Base-by-base conservation (phyloP, 148 eudicot genomes). In the Vaccinium myrtillus region DNA sequence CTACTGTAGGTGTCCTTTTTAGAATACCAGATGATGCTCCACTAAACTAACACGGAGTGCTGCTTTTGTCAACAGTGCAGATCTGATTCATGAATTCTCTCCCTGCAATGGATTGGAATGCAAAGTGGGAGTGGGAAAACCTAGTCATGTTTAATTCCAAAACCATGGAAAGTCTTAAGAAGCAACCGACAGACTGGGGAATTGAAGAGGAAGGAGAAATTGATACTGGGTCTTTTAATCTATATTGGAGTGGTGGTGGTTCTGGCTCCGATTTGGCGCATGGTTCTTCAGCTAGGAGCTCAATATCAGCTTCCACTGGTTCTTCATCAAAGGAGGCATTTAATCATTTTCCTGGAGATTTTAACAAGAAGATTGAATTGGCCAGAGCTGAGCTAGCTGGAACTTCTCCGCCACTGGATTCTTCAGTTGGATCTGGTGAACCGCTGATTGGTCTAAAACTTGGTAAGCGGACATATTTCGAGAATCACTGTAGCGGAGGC, bases 81-180 rank as follows among this genome's bases (percentile, higher is more conserved):
- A 86, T 84, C 86, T 69, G 55, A 81, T 86, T 81, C 65, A 87
- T 89, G 89, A 88, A 85, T 80, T 88, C 65, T 70, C 80, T 89
- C 63, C 84, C 89, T 43, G 88, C 77, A 81, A 97, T 95, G 98
- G 99, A 97, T 85, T 89, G 93, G 93, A 94, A 90, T 89, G 59
- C 92, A 1, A 95, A 91, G 87, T 94, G 94, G 96, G 98, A 91
- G 79, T 95, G 94, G 98, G 99, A 94, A 81, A 97, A 90, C 87
- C 87, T 93, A 30, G 95, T 88, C 49, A 87, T 88, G 83, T 88
- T 87, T 23, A 88, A 91, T 84, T 69, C 97, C n/a, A 94, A 91
- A 88, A 79, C 84, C 8, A 79, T 71, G 54, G 95, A 90, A 80
- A 87, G 83, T 67, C 98, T 91, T 6, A 94, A 90, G 85, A 93